Evolutionary conservation across 768 basidiomycete species (phyloP).

Genomic region (button mushroom (Agaricus bisporus)): DNA sequence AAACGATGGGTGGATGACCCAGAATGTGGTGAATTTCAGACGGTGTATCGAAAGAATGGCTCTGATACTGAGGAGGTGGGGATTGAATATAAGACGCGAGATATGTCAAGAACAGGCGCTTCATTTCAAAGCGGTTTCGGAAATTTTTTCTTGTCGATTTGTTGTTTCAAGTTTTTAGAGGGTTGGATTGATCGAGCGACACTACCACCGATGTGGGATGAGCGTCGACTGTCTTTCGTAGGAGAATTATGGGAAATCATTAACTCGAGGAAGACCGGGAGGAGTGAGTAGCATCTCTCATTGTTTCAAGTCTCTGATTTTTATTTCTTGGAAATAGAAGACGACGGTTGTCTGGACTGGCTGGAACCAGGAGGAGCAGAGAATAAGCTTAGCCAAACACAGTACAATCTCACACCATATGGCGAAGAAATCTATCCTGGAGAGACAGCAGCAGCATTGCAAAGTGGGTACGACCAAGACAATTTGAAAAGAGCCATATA

Average conservation of each 20-base stretch:
- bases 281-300: neutral
- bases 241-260: slow-evolving; percentile 12
- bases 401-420: neutral
- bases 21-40: neutral
- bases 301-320: neutral
- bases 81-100: neutral
- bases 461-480: neutral
- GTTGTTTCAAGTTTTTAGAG: neutral
- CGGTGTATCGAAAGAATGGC: neutral
- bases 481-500: neutral
- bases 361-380: slow-evolving; percentile 7
- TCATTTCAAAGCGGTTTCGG: neutral
- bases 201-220: slow-evolving; percentile 1
- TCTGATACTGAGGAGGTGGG: neutral
- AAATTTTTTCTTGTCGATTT: slow-evolving; percentile 2
- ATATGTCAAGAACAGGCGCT: neutral
- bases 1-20: neutral
- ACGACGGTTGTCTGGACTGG: neutral
- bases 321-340: neutral
- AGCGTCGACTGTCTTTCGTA: slow-evolving; percentile 3
- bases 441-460: neutral
- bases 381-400: slow-evolving; percentile 5
- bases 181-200: neutral
- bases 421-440: neutral
- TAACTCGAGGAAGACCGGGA: slow-evolving; percentile 10